Base-by-base conservation (phyloP, 495 filamentous ascomycete genomes). In the Paragyromitra xinjiangensis region DNA sequence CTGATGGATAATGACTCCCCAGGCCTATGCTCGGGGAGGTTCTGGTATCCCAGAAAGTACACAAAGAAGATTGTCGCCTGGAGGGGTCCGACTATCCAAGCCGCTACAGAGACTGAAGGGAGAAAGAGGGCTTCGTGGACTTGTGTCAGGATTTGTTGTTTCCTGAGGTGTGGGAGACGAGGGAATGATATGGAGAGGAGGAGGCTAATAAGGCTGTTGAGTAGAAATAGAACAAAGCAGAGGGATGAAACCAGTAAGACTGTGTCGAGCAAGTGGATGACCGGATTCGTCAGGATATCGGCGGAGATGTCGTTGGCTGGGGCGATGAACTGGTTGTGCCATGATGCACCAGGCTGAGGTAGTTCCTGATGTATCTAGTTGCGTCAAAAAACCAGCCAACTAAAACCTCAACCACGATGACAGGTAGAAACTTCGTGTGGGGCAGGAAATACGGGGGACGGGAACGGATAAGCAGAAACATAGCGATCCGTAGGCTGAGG, bases 181-280 rank as follows among this genome's bases (percentile, higher is more conserved):
- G 77, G 77, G 77, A 64, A 78, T 64, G 77, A 79, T 78, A 79
- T 78, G 63, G 66, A 79, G 26, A 79, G 74, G 22, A 78, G 68
- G 74, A 79, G 77, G 65, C 67, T 66, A 78, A 79, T 61, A 78
- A 79, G 77, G 74, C 59, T 63, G 74, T 78, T 79, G 74, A 79
- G 77, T 78, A 79, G 77, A 67, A 79, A 79, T 78, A 79, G 77
- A 77, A 78, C 65, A 78, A 79, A 62, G 66, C 53, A 77, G 12
- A 62, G 62, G 39, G 56, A 67, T 51, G 66, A 77, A 48, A 79
- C 74, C 53, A 78, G 66, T 67, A 79, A 67, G 67, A 44, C 65
- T 34, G 74, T 53, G 61, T 71, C 62, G 45, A 69, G 69, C 42
- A 78, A 72, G 37, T 63, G 65, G 77, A 59, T 61, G 42, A 79